phyloP scores from a whole-genome alignment of 2,329 filamentous ascomycete genomes.

The Dendryphion nanum region DNA sequence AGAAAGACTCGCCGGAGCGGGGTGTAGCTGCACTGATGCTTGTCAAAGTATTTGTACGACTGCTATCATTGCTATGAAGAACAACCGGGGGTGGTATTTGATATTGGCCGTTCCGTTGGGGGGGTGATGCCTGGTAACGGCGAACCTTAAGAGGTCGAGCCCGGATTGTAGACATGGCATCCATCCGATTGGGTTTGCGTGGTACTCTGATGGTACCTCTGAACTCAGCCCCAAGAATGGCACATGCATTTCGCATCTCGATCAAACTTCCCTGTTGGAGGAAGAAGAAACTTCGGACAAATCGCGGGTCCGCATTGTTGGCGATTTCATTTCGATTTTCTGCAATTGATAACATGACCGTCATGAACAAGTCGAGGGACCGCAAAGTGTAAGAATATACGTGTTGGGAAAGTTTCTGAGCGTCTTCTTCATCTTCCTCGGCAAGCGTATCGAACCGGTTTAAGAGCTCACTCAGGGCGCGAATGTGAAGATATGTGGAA shows the following conservation, averaged over 20 bases:
- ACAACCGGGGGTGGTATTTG: slow-evolving; percentile 40
- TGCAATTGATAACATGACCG: slow-evolving; percentile 34
- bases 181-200: slow-evolving; percentile 20
- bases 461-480: slow-evolving; percentile 56
- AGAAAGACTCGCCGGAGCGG: slow-evolving; percentile 79
- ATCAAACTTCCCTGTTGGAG: slow-evolving; percentile 58
- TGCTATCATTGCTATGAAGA: slow-evolving; percentile 47
- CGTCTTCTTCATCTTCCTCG: slow-evolving; percentile 51
- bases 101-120: slow-evolving; percentile 31
- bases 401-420: slow-evolving; percentile 34
- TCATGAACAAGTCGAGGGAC: slow-evolving; percentile 37
- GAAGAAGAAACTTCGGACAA: slow-evolving; percentile 59
- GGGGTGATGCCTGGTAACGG: slow-evolving; percentile 32
- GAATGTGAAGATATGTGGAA: slow-evolving; percentile 56
- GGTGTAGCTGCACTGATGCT: slow-evolving; percentile 61
- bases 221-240: slow-evolving; percentile 47
- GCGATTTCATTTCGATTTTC: slow-evolving; percentile 48
- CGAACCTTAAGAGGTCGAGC: slow-evolving; percentile 28
- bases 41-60: slow-evolving; percentile 54
- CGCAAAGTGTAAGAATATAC: slow-evolving; percentile 35
- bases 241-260: slow-evolving; percentile 60
- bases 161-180: slow-evolving; percentile 26
- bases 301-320: slow-evolving; percentile 55
- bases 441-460: slow-evolving; percentile 50
- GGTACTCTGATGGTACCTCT: slow-evolving; percentile 19